phyloP scores from a whole-genome alignment of 2,329 filamentous ascomycete genomes.

The Rhexocercosporidium sp. region DNA sequence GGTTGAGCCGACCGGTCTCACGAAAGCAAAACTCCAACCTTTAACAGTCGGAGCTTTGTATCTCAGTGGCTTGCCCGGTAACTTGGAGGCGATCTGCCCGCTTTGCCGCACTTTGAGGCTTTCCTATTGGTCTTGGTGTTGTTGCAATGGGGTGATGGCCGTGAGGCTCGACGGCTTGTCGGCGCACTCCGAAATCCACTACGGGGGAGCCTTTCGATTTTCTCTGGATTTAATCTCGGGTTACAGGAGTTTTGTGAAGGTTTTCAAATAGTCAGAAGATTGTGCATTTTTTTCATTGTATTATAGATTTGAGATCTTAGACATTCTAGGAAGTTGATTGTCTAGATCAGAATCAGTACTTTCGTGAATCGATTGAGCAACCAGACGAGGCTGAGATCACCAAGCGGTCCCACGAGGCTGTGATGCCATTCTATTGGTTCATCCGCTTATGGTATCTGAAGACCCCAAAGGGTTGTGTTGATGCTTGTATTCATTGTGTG shows the following conservation, averaged over 20 bases:
- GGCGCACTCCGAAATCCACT: constrained; percentile 2
- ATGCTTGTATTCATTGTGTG: neutral
- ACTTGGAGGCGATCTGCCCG: neutral
- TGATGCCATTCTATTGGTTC: neutral
- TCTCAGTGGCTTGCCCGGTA: neutral
- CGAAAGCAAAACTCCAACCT: neutral
- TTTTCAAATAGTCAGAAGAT: neutral
- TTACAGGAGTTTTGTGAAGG: neutral
- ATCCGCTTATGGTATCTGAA: neutral
- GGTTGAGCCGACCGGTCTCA: constrained; percentile 1
- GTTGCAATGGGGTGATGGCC: neutral
- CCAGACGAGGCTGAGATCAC: neutral
- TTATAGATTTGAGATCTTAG: neutral
- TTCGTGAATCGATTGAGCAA: neutral
- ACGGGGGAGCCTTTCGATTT: neutral
- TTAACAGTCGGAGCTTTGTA: neutral
- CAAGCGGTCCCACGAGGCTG: neutral
- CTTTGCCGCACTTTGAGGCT: neutral
- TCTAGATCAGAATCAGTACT: neutral
- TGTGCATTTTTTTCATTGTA: neutral
- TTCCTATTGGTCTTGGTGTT: constrained; percentile 8
- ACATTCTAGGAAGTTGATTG: neutral
- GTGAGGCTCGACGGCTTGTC: constrained; percentile 11
- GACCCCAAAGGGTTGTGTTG: neutral
- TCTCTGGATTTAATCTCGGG: constrained; percentile 2